Base-by-base conservation (phyloP, 768 basidiomycete genomes). In the Suillus luteus region DNA sequence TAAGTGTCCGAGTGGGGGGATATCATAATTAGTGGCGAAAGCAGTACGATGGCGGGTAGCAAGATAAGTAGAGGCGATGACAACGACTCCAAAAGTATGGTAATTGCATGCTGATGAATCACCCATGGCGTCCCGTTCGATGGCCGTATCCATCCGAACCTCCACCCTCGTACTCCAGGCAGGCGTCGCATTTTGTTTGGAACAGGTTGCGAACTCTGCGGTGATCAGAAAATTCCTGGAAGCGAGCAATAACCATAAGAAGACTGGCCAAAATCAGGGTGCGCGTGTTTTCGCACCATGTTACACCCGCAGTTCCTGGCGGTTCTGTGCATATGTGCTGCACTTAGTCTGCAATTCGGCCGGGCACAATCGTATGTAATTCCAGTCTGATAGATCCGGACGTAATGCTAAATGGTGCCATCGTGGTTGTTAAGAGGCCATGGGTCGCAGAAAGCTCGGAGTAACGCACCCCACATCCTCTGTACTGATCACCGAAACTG, bases 181-280 rank as follows among this genome's bases (percentile, higher is more conserved):
- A 90, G 1, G 55, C 66, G 5, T 88, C 88, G 76, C 89, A 90
- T 62, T 83, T 78, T 63, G 82, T 81, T 68, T 88, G 88, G 68
- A 91, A 87, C 73, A 90, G 78, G 72, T 85, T 91, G 63, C 82
- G 76, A 44, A 91, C 85, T 46, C 82, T 80, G 61, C 84, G 81
- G 44, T 85, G 71, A 68, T 89, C 87, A 57, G 74, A 65, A 41
- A 75, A 71, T 40, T 66, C 71, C 82, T 84, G 64, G 35, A 51
- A 66, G 41, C 44, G 55, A 66, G 46, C 57, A 38, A 55, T 33
- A 38, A 37, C 63, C 57, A 49, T 27, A n/a, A 35, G 57, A 52
- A 44, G 51, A 27, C 22, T 61, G 31, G 35, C 38, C 19, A 49
- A 63, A 11, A 48, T 41, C 44, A 44, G 19, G 51, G 51, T 55